phyloP scores from a whole-genome alignment of 2,329 filamentous ascomycete genomes.

The Echinosphaeria canescens region DNA sequence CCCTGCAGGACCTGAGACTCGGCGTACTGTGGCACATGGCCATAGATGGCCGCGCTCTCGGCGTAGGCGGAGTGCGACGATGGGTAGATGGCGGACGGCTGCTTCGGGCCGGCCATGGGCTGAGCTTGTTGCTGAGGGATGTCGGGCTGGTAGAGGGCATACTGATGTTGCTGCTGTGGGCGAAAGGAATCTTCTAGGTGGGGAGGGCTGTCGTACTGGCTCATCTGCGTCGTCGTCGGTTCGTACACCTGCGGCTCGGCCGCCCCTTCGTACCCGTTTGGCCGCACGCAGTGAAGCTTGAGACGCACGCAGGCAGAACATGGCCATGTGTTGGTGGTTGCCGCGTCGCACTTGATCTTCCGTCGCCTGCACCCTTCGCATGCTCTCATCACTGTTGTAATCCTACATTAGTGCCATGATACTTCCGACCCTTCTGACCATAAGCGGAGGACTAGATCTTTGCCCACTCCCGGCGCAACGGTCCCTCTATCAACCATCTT shows the following conservation, averaged over 20 bases:
- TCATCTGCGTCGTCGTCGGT: constrained; percentile 20
- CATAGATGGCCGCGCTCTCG: constrained; percentile 21
- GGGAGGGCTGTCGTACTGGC: no score
- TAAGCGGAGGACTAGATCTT: no score
- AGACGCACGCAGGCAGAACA: constrained; percentile 84
- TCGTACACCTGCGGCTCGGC: constrained; percentile 24
- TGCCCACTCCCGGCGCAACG: no score
- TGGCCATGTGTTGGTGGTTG: constrained; percentile 93
- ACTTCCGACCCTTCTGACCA: no score
- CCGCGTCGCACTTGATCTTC: constrained; percentile 97
- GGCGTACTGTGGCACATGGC: no score
- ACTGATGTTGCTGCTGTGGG: constrained; percentile 8
- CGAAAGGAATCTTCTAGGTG: constrained; percentile 24
- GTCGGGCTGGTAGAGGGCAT: constrained; percentile 15
- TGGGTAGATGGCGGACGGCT: constrained; percentile 22
- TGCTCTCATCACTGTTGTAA: constrained; percentile 88
- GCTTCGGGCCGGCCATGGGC: constrained; percentile 16
- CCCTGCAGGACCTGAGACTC: constrained; percentile 21
- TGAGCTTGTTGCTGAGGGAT: constrained; percentile 8
- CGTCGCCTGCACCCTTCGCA: constrained; percentile 87
- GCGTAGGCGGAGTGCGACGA: constrained; percentile 25
- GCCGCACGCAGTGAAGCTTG: constrained; percentile 83
- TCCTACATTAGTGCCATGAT: no score
- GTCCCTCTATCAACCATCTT: no score
- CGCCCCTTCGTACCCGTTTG: constrained; percentile 55